Evolutionary conservation across 345 rosid genomes (phyloP), one percentile per base, ranked within the genome.

Genomic region (Physaria fendleri): DNA sequence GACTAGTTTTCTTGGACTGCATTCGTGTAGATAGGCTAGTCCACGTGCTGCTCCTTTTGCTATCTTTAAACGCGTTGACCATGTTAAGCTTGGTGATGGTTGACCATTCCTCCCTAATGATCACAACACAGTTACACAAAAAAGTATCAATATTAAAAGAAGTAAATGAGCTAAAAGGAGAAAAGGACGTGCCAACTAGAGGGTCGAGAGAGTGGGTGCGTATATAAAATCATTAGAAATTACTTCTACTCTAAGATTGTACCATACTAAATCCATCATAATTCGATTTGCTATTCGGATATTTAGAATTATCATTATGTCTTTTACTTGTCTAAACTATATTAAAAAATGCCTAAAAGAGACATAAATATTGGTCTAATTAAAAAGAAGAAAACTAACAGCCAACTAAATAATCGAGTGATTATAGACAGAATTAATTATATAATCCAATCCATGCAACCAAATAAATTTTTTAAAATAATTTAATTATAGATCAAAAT

Each of bases 11-110:
- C 95, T 78, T 3, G 99, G 97, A 64, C 97, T 93, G 79, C 96
- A 87, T 63, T 93, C 99, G 44, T 93, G 99, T 66, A 93, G 88
- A 68, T 93, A 87, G 32, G 99, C 99, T 57, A 93, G 21, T 38
- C 97, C 99, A 40, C 90, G 83, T 33, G 99, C 97, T 4, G 95
- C 74, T 54, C 97, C 99, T 73, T 87, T 90, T 7, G 80, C 87
- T 2, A 93, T 80, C 74, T 80, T 81, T 11, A 90, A 77, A 56
- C 99, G 78, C 28, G 81, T 82, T 71, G 96, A 70, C 99, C 99
- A 93, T 23, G 95, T 83, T 20, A 93, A 78, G 72, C 74, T 83
- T 3, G 83, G 38, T 14, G 95, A 74, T 73, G 92, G 76, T 71
- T 83, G 97, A 17, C 97, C 96, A 34, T 55, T 83, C 77, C 77